Evolutionary conservation across 805 yeast species (phyloP).

Genomic region (Metschnikowia kunwiensis): DNA sequence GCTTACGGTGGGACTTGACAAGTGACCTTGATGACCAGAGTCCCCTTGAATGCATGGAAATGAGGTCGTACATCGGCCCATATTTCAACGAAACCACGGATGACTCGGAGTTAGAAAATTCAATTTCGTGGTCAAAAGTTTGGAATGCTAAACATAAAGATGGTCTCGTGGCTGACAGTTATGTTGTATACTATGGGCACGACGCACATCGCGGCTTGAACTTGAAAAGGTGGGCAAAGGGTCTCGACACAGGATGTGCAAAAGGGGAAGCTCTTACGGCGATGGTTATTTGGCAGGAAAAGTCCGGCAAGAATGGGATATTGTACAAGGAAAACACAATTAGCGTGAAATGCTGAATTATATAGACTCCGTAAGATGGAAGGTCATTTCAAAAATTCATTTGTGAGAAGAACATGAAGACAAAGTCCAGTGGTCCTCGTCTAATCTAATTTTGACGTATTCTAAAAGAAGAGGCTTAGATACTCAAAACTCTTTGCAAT

Average conservation of each 20-base stretch:
- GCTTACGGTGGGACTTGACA: conserved; percentile 64
- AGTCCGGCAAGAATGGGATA: conserved; percentile 5
- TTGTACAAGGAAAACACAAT: conserved; percentile 14
- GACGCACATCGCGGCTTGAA: conserved; percentile 78
- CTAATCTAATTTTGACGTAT: too few relatives aligned
- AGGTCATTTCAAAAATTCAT: too few relatives aligned
- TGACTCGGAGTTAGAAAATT: conserved; percentile 32
- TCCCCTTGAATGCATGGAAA: conserved; percentile 61
- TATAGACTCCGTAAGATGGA: too few relatives aligned
- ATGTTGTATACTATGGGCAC: conserved; percentile 77
- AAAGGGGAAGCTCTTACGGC: conserved; percentile 71
- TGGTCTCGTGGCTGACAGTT: conserved; percentile 28
- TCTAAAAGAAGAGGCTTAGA: too few relatives aligned
- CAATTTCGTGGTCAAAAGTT: conserved; percentile 55
- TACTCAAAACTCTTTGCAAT: too few relatives aligned
- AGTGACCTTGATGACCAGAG: conserved; percentile 50
- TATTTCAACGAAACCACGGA: conserved; percentile 57
- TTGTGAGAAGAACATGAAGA: too few relatives aligned
- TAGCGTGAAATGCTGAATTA: conserved; percentile 14
- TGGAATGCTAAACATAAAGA: conserved; percentile 48
- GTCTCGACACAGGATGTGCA: conserved; percentile 81
- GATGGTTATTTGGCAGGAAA: conserved; percentile 41
- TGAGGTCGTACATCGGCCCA: conserved; percentile 69
- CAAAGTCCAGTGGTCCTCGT: too few relatives aligned
- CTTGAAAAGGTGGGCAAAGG: conserved; percentile 62